These are phyloP conservation scores for Melaleuca alternifolia DNA, from an alignment of 345 rosid species.

Conservation along the genomic window DNA sequence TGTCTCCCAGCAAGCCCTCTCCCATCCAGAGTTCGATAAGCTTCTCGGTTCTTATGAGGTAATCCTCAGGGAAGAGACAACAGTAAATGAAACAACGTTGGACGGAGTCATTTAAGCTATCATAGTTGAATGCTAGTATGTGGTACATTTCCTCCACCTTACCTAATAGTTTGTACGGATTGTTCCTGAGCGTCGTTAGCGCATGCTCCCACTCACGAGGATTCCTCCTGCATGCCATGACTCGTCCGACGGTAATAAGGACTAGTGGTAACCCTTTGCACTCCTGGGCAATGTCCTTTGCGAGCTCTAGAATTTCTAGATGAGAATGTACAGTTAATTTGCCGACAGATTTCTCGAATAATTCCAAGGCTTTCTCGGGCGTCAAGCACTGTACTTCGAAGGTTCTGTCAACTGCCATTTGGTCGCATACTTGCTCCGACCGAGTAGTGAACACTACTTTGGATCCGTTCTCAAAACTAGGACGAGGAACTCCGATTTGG, in stretches of 20 bases:
- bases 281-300: not conserved
- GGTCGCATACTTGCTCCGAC: not conserved
- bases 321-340: not conserved
- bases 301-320: not conserved
- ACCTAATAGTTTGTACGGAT: not conserved
- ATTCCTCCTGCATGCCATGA: not conserved
- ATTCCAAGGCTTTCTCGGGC: not conserved
- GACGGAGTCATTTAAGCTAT: not conserved
- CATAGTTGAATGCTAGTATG: conserved; percentile 7
- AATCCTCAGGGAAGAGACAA: conserved; percentile 7
- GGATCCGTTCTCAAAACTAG: not conserved
- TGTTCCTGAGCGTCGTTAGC: not conserved
- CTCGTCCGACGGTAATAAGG: not conserved
- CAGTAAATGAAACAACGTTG: conserved; percentile 5
- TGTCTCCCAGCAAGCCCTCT: conserved; percentile 7
- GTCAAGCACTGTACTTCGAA: not conserved
- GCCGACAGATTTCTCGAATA: not conserved
- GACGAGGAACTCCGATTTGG: not conserved
- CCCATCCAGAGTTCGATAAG: conserved; percentile 16
- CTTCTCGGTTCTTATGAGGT: not conserved
- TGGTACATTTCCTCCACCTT: conserved; percentile 1
- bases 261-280: conserved; percentile 16
- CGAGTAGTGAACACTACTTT: not conserved
- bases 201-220: conserved; percentile 2
- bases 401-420: not conserved